phyloP scores from a whole-genome alignment of 73 alveolate genomes.

The Paramecium bursaria region DNA sequence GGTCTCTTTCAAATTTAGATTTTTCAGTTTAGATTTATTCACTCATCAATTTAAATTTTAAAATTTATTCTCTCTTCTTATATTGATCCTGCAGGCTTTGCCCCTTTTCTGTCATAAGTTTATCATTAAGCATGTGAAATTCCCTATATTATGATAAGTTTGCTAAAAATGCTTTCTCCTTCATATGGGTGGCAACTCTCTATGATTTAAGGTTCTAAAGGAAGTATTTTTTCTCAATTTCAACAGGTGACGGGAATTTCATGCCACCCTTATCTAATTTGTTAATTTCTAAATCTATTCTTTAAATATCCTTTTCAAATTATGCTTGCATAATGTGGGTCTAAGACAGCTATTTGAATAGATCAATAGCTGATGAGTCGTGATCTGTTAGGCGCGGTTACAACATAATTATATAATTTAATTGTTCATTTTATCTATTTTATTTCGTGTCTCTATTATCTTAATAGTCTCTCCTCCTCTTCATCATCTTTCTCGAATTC shows the following conservation, averaged over 20 bases:
- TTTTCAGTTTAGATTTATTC: slow-evolving; percentile 52
- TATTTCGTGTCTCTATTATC: slow-evolving; percentile 30
- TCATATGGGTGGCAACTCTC: slow-evolving; percentile 24
- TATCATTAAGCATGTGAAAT: slow-evolving; percentile 13
- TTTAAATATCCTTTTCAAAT: slow-evolving; percentile 49
- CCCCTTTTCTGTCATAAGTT: slow-evolving; percentile 36
- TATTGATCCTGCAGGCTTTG: not conserved
- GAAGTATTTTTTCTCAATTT: slow-evolving; percentile 11
- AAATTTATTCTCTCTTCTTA: slow-evolving; percentile 32
- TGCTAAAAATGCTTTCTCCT: slow-evolving; percentile 5
- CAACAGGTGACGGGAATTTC: slow-evolving; percentile 38
- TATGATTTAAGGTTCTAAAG: slow-evolving; percentile 3
- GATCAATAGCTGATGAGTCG: no score
- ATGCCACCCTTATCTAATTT: slow-evolving; percentile 57
- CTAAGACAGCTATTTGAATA: no score
- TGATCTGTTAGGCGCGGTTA: no score
- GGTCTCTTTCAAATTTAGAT: slow-evolving; percentile 28
- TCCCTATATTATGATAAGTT: slow-evolving; percentile 35
- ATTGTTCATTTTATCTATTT: no score
- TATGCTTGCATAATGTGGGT: no score
- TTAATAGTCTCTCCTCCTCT: slow-evolving; percentile 27
- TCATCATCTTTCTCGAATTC: slow-evolving; percentile 11
- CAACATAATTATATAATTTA: no score
- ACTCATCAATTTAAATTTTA: slow-evolving; percentile 9
- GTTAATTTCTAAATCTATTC: slow-evolving; percentile 1